A percentile compares a stretch with the other conserved stretches of the same genome.
Evolutionary conservation across 1,284 basidiomycete genomes (phyloP).

Genomic region (Phellinidium pouzarii): DNA sequence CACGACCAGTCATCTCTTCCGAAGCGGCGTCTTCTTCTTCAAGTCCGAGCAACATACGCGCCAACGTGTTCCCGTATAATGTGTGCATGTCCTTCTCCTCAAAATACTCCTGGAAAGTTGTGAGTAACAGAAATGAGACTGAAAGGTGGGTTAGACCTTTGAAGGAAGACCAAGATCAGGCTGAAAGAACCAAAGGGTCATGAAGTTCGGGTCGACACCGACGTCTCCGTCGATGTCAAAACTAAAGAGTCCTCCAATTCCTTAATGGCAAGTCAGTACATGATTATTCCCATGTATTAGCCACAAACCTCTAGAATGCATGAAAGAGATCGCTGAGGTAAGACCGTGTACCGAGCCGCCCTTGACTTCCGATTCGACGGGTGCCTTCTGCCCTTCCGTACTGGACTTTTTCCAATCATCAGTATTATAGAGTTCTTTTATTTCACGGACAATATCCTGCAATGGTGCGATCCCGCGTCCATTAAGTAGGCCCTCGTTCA

Average conservation of each 20-base stretch:
- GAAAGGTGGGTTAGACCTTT: conserved; percentile 45
- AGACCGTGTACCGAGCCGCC: conserved; percentile 38
- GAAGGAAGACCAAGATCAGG: conserved; percentile 81
- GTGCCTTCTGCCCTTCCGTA: conserved; percentile 11
- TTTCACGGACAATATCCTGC: conserved; percentile 47
- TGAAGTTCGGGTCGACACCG: conserved; percentile 81
- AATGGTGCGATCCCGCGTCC: conserved; percentile 60
- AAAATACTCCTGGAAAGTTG: conserved; percentile 72
- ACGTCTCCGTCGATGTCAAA: conserved; percentile 85
- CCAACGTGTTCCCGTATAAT: conserved; percentile 68
- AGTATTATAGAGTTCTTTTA: conserved; percentile 52
- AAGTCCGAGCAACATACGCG: conserved; percentile 61
- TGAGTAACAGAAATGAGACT: conserved; percentile 2
- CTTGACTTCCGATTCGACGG: conserved; percentile 6
- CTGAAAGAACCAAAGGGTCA: conserved; percentile 85
- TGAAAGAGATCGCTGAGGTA: conserved; percentile 78
- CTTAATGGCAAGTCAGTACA: conserved; percentile 32
- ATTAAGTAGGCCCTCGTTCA: conserved; percentile 64
- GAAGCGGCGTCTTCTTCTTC: conserved; percentile 37
- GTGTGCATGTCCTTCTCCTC: conserved; percentile 67
- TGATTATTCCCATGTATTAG: not conserved
- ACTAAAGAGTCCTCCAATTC: conserved; percentile 71
- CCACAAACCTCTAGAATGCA: conserved; percentile 74
- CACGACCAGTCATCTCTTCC: conserved; percentile 17
- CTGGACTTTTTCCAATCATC: conserved; percentile 34